phyloP scores from a whole-genome alignment of 345 rosid genomes.

The Hibiscus tridactylites region DNA sequence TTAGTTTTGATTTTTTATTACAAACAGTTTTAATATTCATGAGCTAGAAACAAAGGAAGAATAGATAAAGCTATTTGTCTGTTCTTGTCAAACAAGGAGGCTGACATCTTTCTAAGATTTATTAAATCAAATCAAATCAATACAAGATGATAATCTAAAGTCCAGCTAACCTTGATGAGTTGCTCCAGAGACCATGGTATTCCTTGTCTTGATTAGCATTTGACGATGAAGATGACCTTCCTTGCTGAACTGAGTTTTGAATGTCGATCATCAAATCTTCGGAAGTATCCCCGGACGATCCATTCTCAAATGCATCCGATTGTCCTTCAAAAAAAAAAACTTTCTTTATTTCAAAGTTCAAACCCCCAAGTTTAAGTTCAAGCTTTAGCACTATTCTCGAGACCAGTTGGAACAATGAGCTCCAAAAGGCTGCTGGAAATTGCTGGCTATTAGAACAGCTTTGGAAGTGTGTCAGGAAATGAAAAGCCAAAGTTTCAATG shows the following conservation, averaged over 20 bases:
- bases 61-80: background rate
- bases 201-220: constrained; percentile 35
- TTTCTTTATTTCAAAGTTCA: background rate
- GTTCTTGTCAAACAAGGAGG: background rate
- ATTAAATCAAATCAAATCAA: background rate
- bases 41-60: background rate
- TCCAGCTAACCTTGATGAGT: constrained; percentile 47
- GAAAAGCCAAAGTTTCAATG: background rate
- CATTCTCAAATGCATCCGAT: constrained; percentile 65
- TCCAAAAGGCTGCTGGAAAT: background rate
- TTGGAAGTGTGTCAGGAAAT: background rate
- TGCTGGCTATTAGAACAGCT: background rate
- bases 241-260: constrained; percentile 40
- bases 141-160: background rate
- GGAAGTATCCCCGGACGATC: constrained; percentile 77
- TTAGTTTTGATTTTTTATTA: background rate
- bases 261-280: constrained; percentile 79
- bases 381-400: background rate
- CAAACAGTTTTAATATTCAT: background rate
- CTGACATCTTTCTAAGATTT: background rate
- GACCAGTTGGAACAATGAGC: background rate
- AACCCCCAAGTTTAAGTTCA: background rate
- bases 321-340: constrained; percentile 33
- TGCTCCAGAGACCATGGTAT: constrained; percentile 53
- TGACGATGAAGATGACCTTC: constrained; percentile 20